Conservation (phyloP, 805 yeast species). For the Metschnikowia proteae region DNA sequence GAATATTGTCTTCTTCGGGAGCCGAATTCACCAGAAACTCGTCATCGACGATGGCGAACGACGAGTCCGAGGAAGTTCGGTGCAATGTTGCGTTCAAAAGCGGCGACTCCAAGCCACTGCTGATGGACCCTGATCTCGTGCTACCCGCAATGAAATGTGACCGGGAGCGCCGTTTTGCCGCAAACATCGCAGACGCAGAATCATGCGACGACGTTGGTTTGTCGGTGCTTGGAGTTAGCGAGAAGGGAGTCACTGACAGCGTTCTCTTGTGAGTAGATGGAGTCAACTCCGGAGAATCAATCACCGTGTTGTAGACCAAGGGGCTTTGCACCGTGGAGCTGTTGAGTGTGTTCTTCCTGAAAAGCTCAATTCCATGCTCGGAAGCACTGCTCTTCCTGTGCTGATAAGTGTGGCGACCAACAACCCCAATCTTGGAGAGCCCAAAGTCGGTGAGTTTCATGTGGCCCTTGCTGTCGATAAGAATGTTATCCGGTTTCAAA, state of each 20-base stretch:
- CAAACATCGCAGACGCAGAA: conserved; percentile 7
- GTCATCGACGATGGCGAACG: conserved; percentile 53
- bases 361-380: conserved; percentile 41
- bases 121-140: conserved; percentile 29
- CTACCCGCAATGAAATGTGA: conserved; percentile 17
- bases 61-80: conserved; percentile 52
- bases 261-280: conserved; percentile 29
- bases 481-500: conserved; percentile 87
- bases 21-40: conserved; percentile 28
- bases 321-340: conserved; percentile 23
- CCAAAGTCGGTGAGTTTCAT: conserved; percentile 94
- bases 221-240: conserved; percentile 33
- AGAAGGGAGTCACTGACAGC: conserved; percentile 43
- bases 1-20: conserved; percentile 21
- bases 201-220: conserved; percentile 11
- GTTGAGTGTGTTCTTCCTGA: conserved; percentile 26
- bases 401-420: conserved; percentile 63
- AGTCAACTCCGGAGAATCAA: conserved; percentile 16
- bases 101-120: conserved; percentile 48
- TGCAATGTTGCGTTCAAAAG: conserved; percentile 44
- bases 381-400: conserved; percentile 41
- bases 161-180: conserved; percentile 15
- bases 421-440: conserved; percentile 80
- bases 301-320: conserved; percentile 14
- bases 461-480: conserved; percentile 86